These are phyloP conservation scores for Eucalyptus cloeziana DNA, from an alignment of 345 rosid genomes.

Conservation along the genomic window DNA sequence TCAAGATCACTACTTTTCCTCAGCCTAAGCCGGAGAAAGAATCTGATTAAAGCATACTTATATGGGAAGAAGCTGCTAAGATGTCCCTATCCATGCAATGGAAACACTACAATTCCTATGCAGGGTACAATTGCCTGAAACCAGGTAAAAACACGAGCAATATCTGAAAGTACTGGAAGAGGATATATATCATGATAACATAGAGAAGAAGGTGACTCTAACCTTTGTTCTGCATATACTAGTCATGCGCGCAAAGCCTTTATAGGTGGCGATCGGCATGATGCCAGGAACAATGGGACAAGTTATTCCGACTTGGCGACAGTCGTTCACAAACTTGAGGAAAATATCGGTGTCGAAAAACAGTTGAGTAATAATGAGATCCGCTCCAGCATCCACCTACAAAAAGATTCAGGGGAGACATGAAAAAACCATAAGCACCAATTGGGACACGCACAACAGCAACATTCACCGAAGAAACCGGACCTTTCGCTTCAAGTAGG, in stretches of 20 bases:
- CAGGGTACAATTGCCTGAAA: background rate
- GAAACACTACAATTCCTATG: background rate
- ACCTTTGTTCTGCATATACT: conserved; percentile 94
- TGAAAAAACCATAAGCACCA: background rate
- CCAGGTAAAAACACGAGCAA: background rate
- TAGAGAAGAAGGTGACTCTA: background rate
- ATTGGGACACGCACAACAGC: background rate
- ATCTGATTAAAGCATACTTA: background rate
- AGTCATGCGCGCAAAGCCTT: conserved; percentile 84
- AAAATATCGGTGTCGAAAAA: conserved; percentile 85
- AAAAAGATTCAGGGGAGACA: background rate
- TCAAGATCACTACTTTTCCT: background rate
- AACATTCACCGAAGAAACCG: background rate
- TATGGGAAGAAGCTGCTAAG: background rate
- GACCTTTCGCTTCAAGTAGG: conserved; percentile 83
- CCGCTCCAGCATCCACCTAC: conserved; percentile 98
- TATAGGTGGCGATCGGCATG: conserved; percentile 88
- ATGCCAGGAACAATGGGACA: conserved; percentile 95
- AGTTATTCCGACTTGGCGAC: conserved; percentile 75
- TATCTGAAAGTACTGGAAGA: background rate
- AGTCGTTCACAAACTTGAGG: conserved; percentile 86
- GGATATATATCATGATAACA: background rate
- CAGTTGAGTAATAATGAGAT: conserved; percentile 72
- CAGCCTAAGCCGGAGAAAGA: background rate
- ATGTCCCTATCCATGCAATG: background rate